These are phyloP conservation scores for Dactylellina parvicollis DNA, from an alignment of 2,329 filamentous ascomycete species.

Conservation along the genomic window DNA sequence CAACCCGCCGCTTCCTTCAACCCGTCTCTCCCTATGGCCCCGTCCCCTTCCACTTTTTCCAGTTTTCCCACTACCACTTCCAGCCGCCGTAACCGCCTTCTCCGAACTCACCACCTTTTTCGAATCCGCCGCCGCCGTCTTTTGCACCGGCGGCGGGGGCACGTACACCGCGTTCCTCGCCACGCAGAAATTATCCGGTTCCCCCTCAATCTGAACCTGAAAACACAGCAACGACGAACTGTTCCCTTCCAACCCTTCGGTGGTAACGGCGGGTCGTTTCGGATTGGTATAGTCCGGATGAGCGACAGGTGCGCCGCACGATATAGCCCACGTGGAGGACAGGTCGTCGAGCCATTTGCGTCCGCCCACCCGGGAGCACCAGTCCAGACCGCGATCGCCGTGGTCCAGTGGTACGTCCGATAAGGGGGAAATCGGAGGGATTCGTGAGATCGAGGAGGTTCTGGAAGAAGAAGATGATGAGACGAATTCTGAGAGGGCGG, in stretches of 20 bases:
- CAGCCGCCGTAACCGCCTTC: neutral
- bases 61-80: neutral
- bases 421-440: neutral
- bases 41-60: neutral
- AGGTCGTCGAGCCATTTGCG: slow-evolving; percentile 16
- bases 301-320: slow-evolving; percentile 3
- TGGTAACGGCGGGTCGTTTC: neutral
- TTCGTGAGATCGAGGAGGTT: neutral
- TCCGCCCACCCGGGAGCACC: slow-evolving; percentile 34
- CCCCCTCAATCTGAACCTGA: slow-evolving; percentile 16
- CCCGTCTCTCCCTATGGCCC: too few species aligned
- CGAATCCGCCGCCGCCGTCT: neutral
- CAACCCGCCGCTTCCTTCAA: neutral
- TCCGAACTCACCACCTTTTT: neutral
- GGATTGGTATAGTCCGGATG: neutral
- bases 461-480: neutral
- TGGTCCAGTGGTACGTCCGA: neutral
- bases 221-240: slow-evolving; percentile 27
- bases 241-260: neutral
- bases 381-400: slow-evolving; percentile 11
- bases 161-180: slow-evolving; percentile 27
- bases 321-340: slow-evolving; percentile 34
- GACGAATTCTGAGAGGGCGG: neutral
- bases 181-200: slow-evolving; percentile 44
- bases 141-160: neutral